Percentiles rank a stretch among this genome's conserved stretches.
These are phyloP conservation scores for Phalaenopsis hybrid DNA, from an alignment of 116 monocot species.

Conservation along the genomic window DNA sequence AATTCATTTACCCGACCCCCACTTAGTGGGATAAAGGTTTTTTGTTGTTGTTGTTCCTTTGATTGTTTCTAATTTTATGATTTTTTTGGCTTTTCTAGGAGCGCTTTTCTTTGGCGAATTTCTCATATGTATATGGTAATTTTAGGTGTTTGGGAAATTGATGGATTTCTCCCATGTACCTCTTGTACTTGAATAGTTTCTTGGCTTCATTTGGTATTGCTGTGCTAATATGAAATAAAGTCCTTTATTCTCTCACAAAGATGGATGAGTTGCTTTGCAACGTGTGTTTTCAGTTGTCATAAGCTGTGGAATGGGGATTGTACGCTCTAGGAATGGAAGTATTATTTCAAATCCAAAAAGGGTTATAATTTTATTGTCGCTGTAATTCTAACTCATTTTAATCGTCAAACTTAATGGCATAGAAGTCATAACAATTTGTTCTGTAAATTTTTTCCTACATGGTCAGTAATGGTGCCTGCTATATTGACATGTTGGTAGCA, in stretches of 20 bases:
- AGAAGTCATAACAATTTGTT: background rate
- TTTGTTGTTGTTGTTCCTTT: background rate
- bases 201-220: background rate
- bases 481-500: background rate
- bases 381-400: background rate
- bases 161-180: background rate
- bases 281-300: background rate
- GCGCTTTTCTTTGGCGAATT: background rate
- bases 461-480: background rate
- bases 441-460: background rate
- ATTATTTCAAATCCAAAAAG: background rate
- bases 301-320: background rate
- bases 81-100: background rate
- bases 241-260: background rate
- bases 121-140: background rate
- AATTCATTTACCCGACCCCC: too few relatives aligned
- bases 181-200: background rate
- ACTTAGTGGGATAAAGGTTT: too few relatives aligned
- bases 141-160: background rate
- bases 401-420: background rate
- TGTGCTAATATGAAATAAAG: conserved; percentile 2
- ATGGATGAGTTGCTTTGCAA: background rate
- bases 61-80: too few relatives aligned
- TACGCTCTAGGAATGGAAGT: background rate
- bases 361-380: background rate